A percentile compares a stretch with the other conserved stretches of the same genome.
Evolutionary conservation across 495 filamentous ascomycete genomes (phyloP).

Genomic region (Penicillium cosmopolitanum): DNA sequence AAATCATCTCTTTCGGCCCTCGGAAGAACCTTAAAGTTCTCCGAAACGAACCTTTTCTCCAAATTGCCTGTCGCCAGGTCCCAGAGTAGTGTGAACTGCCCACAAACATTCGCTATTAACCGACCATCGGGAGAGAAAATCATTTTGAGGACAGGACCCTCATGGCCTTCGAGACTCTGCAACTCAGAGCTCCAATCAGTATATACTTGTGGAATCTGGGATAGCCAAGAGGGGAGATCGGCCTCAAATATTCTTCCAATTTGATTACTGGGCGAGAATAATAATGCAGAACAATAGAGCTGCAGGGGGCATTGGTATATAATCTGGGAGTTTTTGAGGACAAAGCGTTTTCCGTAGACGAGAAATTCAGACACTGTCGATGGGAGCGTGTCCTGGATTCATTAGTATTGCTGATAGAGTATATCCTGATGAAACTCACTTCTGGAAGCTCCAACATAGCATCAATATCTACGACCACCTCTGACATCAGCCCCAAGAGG

Average conservation of each 20-base stretch:
- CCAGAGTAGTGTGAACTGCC: conserved; percentile 32
- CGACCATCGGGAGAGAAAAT: conserved; percentile 28
- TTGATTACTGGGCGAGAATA: conserved; percentile 38
- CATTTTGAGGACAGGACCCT: conserved; percentile 8
- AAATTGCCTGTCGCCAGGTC: conserved; percentile 16
- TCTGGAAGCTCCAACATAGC: too few relatives aligned
- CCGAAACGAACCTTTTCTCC: too few relatives aligned
- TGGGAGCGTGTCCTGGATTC: too few relatives aligned
- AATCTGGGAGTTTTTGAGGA: conserved; percentile 32
- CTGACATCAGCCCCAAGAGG: not conserved
- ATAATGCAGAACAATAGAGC: conserved; percentile 25
- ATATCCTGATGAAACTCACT: too few relatives aligned
- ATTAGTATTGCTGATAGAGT: too few relatives aligned
- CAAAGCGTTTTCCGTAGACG: conserved; percentile 39
- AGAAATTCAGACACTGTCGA: not conserved
- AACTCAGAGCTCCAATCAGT: conserved; percentile 15
- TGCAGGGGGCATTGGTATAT: conserved; percentile 29
- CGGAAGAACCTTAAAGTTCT: too few relatives aligned
- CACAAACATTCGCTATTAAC: conserved; percentile 19
- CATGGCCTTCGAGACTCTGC: conserved; percentile 26
- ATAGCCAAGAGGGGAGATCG: conserved; percentile 20
- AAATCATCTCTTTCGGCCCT: too few relatives aligned
- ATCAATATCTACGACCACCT: not conserved
- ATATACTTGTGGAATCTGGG: conserved; percentile 7
- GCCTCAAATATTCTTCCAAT: conserved; percentile 17